Percentiles rank a stretch among this genome's conserved stretches.
Evolutionary conservation across 257 asterid species (phyloP).

Genomic region (Coffea eugenioides): DNA sequence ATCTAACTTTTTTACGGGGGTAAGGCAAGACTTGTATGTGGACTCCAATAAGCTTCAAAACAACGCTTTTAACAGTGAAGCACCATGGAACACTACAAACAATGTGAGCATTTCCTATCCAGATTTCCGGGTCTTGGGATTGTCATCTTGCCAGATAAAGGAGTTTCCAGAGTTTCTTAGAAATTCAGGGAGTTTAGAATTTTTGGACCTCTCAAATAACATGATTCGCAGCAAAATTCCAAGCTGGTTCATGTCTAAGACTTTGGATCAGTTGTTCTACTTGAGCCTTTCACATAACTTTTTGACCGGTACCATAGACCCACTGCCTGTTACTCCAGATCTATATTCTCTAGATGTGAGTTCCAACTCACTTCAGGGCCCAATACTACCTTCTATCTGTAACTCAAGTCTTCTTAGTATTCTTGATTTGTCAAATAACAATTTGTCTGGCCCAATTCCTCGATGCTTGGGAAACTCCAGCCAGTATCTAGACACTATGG

Average conservation of each 20-base stretch:
- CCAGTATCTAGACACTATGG: not conserved
- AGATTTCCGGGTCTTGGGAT: not conserved
- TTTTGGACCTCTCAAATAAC: conserved; percentile 3
- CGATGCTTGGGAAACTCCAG: conserved; percentile 4
- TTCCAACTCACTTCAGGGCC: not conserved
- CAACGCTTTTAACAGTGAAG: not conserved
- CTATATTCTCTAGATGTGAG: not conserved
- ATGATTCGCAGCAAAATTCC: not conserved
- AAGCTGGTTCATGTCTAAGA: too few species aligned
- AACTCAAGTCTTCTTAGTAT: not conserved
- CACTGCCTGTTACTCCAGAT: too few species aligned
- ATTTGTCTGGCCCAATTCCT: conserved; percentile 6
- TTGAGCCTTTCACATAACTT: too few species aligned
- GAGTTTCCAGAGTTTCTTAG: conserved; percentile 2
- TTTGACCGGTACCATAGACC: too few species aligned
- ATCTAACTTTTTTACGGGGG: conserved; percentile 20
- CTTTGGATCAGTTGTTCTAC: too few species aligned
- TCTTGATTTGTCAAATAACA: not conserved
- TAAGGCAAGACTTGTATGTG: not conserved
- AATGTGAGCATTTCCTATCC: not conserved
- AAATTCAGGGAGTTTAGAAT: not conserved
- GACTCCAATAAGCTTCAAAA: too few species aligned
- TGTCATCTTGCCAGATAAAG: conserved; percentile 8
- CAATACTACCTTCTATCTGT: not conserved
- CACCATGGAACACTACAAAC: not conserved